phyloP scores from a whole-genome alignment of 768 basidiomycete species.

The Strobilomyces dryophilus region DNA sequence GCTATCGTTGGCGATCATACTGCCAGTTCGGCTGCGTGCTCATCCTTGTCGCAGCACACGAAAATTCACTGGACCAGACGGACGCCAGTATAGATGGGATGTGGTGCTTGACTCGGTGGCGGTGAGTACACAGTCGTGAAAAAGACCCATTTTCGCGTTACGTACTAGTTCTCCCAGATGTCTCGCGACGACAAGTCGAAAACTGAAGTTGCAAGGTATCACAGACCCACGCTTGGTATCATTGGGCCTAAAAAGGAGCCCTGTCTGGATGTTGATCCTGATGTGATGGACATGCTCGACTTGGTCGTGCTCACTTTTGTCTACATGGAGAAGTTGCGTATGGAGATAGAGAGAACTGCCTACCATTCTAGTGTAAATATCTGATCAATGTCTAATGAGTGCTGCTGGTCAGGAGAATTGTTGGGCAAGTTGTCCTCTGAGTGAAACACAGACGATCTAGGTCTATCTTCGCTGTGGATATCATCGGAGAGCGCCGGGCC shows the following conservation, averaged over 20 bases:
- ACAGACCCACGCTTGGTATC: constrained; percentile 4
- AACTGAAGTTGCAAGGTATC: constrained; percentile 19
- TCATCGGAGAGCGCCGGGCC: constrained; percentile 5
- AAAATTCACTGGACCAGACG: constrained; percentile 33
- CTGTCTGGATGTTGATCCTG: constrained; percentile 15
- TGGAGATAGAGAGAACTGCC: constrained; percentile 7
- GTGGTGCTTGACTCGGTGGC: constrained; percentile 11
- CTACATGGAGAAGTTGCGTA: constrained; percentile 23
- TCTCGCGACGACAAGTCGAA: constrained; percentile 15
- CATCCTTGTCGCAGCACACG: background rate
- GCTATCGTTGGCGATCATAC: background rate
- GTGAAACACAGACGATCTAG: constrained; percentile 11
- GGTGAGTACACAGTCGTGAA: constrained; percentile 10
- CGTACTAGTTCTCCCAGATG: constrained; percentile 6
- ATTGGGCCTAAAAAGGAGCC: background rate
- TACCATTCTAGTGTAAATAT: too few species aligned
- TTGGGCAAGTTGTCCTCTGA: constrained; percentile 39
- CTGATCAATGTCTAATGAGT: too few species aligned
- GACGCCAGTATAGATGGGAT: constrained; percentile 33
- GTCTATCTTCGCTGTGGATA: too few species aligned
- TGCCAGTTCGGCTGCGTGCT: background rate
- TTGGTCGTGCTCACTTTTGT: constrained; percentile 23
- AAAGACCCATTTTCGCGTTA: background rate
- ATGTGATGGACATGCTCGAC: constrained; percentile 21
- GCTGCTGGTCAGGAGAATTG: constrained; percentile 10